phyloP scores from a whole-genome alignment of 345 rosid species.

The Salix purpurea region DNA sequence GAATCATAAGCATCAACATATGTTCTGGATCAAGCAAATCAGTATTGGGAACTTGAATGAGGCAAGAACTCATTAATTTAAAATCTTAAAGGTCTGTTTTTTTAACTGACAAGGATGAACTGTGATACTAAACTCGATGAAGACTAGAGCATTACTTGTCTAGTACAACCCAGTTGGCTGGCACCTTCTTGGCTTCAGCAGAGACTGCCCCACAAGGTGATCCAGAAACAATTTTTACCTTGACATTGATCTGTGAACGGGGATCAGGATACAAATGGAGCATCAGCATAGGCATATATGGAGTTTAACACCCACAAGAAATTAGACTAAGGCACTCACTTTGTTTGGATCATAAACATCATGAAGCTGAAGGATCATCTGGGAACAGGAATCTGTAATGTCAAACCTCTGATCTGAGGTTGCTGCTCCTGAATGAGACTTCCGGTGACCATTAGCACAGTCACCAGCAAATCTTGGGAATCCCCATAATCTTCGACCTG shows the following conservation, averaged over 20 bases:
- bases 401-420: slow-evolving; percentile 66
- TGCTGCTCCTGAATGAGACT: slow-evolving; percentile 64
- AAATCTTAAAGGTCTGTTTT: background rate
- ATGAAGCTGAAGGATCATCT: slow-evolving; percentile 96
- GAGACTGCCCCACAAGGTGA: slow-evolving; percentile 84
- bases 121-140: background rate
- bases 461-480: slow-evolving; percentile 87
- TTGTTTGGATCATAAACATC: slow-evolving; percentile 97
- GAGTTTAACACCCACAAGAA: slow-evolving; percentile 1
- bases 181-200: slow-evolving; percentile 67
- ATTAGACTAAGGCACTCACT: slow-evolving; percentile 30
- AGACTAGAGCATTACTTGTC: slow-evolving; percentile 65
- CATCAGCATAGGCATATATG: slow-evolving; percentile 9
- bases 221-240: slow-evolving; percentile 87
- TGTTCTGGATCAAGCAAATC: background rate
- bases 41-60: background rate
- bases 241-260: slow-evolving; percentile 66
- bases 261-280: slow-evolving; percentile 3
- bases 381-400: slow-evolving; percentile 88
- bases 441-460: slow-evolving; percentile 80
- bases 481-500: slow-evolving; percentile 85
- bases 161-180: slow-evolving; percentile 87
- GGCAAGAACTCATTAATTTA: background rate
- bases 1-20: background rate
- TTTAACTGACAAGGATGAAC: background rate